Percentiles rank a stretch among this genome's conserved stretches.
phyloP scores from a whole-genome alignment of 768 basidiomycete genomes.

The Pleurotus tuber-regium region DNA sequence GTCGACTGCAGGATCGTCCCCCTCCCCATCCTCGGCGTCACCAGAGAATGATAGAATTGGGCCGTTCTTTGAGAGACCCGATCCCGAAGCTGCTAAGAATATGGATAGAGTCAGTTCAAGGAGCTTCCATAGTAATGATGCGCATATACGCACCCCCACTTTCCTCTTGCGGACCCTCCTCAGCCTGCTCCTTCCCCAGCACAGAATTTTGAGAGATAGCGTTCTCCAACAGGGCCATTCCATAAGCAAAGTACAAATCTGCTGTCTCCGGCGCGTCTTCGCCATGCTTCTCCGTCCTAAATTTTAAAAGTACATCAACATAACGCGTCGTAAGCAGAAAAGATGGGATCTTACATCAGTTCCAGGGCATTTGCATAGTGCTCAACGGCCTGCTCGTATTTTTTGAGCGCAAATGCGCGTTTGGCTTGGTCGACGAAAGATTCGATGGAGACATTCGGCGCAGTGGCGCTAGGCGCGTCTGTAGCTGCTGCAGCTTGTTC shows the following conservation, averaged over 20 bases:
- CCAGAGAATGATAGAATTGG: conserved; percentile 80
- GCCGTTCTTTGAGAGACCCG: conserved; percentile 38
- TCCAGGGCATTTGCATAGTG: conserved; percentile 85
- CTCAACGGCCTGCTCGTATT: conserved; percentile 84
- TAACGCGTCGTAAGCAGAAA: not conserved
- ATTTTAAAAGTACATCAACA: too few species aligned
- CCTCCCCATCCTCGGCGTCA: conserved; percentile 61
- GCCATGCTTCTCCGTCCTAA: conserved; percentile 71
- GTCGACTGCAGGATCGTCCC: conserved; percentile 56
- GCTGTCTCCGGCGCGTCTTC: conserved; percentile 84
- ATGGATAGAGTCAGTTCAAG: too few species aligned
- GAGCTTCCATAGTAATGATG: too few species aligned
- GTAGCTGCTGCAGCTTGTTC: conserved; percentile 15
- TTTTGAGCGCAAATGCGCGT: conserved; percentile 84
- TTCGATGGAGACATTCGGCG: conserved; percentile 38
- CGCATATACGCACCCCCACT: conserved; percentile 27
- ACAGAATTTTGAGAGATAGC: conserved; percentile 85
- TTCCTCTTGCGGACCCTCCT: conserved; percentile 42
- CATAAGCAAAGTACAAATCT: conserved; percentile 88
- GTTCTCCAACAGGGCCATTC: conserved; percentile 90
- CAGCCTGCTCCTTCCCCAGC: conserved; percentile 82
- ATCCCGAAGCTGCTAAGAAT: conserved; percentile 25
- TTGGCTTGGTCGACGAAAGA: conserved; percentile 73
- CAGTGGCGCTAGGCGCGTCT: conserved; percentile 23
- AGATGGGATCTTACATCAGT: conserved; percentile 56